A percentile compares a stretch with the other conserved stretches of the same genome.
phyloP scores from a whole-genome alignment of 352 stramenopile genomes.

The Globisporangium uncinulatum region DNA sequence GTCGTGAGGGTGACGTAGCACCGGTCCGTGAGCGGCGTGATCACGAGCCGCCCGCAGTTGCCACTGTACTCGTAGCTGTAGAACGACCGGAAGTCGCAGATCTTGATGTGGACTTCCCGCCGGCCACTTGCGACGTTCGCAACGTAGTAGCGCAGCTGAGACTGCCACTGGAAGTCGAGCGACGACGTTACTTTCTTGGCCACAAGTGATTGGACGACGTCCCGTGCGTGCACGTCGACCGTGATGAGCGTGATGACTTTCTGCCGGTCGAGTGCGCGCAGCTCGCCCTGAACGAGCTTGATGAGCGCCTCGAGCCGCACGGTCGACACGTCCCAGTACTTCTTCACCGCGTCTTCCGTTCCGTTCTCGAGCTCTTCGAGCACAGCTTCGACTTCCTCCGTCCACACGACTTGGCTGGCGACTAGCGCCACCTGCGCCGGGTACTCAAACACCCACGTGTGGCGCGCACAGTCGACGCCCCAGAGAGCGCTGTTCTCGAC shows the following conservation, averaged over 20 bases:
- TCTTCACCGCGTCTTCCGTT: constrained; percentile 94
- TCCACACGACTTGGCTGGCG: constrained; percentile 93
- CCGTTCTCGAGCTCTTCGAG: constrained; percentile 94
- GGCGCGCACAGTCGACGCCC: constrained; percentile 73
- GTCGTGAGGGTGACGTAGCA: constrained; percentile 90
- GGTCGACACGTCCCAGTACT: constrained; percentile 91
- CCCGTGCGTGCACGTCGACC: constrained; percentile 95
- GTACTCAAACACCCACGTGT: constrained; percentile 91
- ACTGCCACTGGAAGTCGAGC: constrained; percentile 93
- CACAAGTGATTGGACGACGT: constrained; percentile 92
- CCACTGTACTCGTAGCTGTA: constrained; percentile 97
- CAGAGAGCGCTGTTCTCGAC: constrained; percentile 92
- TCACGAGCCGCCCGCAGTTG: constrained; percentile 92
- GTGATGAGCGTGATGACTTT: constrained; percentile 98
- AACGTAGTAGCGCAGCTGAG: constrained; percentile 93
- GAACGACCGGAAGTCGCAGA: constrained; percentile 88
- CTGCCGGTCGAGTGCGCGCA: constrained; percentile 60
- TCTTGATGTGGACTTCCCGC: constrained; percentile 82
- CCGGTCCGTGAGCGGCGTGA: constrained; percentile 92
- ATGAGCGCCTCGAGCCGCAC: constrained; percentile 91
- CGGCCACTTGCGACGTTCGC: constrained; percentile 42
- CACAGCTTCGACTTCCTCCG: constrained; percentile 86
- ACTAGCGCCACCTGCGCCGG: constrained; percentile 76
- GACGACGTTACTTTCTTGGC: constrained; percentile 90
- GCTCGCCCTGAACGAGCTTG: constrained; percentile 87